Base-by-base conservation (phyloP, 2,329 filamentous ascomycete species). In the Diaporthe velutina region DNA sequence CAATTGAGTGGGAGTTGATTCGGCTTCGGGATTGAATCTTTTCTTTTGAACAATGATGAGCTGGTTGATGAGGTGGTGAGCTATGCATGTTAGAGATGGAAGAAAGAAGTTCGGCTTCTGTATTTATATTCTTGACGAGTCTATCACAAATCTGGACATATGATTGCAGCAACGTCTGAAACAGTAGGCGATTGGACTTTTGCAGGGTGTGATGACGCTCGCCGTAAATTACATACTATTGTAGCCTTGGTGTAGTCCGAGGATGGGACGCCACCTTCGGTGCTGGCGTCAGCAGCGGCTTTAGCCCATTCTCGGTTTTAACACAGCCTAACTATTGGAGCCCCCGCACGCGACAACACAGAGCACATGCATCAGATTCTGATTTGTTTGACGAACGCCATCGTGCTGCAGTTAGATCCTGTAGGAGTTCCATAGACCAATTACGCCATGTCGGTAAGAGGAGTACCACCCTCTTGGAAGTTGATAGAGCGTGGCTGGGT, bases 201-300 rank as follows among this genome's bases (percentile, higher is more conserved):
- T 25, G 19, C n/a, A 19, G 12, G 15, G 5, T 12, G 17, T 40
- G 64, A 68, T 40, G 30, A 40, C 64, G 48, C 64, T 40, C 7
- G 64, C 17, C 22, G 64, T 15, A 19, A n/a, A 8, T 10, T n/a
- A 22, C 38, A 12, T 10, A 5, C 17, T 13, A 10, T 22, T 3
- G 35, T 30, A 38, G n/a, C 4, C 15, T 28, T n/a, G 28, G 13
- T 33, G 17, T 28, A 9, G 42, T 22, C 42, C 42, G 30, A n/a
- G 4, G 13, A 38, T 25, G 33, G 12, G 35, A 13, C 25, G 25
- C 19, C n/a, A 4, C 19, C 17, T 28, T 25, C 22, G 3, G 0
- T 40, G 64, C 64, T 68, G 64, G 64, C 64, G 64, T 68, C 64
- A 68, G 64, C 64, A 68, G 8, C 48, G 64, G 33, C 64, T 54